Evolutionary conservation across 2,329 filamentous ascomycete genomes (phyloP), one percentile per base, ranked within the genome.

Genomic region (Verticillium isaacii): DNA sequence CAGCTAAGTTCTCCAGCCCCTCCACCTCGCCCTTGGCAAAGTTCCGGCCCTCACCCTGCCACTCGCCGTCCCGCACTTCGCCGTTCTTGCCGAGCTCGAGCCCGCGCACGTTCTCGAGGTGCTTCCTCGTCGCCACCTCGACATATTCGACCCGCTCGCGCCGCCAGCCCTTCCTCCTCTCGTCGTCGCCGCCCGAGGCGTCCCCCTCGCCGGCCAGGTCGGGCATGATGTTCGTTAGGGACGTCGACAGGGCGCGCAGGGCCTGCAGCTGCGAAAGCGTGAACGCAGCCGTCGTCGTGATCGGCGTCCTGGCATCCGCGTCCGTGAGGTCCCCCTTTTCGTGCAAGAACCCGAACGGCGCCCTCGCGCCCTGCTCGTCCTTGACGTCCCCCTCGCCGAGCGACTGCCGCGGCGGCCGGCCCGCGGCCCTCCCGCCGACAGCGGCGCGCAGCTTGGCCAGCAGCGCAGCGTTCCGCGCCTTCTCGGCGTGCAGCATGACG

Each of bases 191-290:
- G 58, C 55, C 65, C 64, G 57, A 58, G 32, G 60, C 54, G 39
- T 57, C 62, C n/a, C 29, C 32, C 9, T 54, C 41, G 17, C 34
- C 23, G 5, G 41, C 74, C 32, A 96, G 77, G 63, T 89, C 86
- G 0, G 90, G 87, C 64, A 88, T 80, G 39, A 97, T 78, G 14
- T 84, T 82, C 11, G 85, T 80, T 57, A 97, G 79, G 8, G 79
- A 79, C 4, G 74, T 72, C 2, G 82, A 85, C 25, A 96, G 80
- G 8, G 86, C 79, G 62, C 91, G 87, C 56, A 99, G 80, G 0
- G 92, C 87, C 32, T 92, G 91, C 23, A 97, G 80, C 72, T 98
- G 94, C 2, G 89, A 90, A 23, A 96, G 82, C 0, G 91, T 88
- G 73, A 97, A 97, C 17, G 86, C 83, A 0, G 90, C 85, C 19